Evolutionary conservation across 1,284 basidiomycete genomes (phyloP).

Genomic region (Gymnopus androsaceus): DNA sequence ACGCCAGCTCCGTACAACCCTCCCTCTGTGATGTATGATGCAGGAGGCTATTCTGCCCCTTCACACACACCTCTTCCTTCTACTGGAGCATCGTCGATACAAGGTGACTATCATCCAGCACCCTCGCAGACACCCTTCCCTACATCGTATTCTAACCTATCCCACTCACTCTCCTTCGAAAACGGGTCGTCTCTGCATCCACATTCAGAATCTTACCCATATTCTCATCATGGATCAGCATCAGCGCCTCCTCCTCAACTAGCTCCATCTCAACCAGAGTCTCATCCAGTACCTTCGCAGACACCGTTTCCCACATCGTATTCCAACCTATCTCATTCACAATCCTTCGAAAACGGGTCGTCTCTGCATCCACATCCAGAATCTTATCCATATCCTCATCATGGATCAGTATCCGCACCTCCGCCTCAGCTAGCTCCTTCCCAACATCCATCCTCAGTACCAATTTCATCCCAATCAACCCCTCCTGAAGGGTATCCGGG

Average conservation of each 20-base stretch:
- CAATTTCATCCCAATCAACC: too few species aligned
- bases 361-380: neutral
- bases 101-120: slow-evolving; percentile 21
- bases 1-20: slow-evolving; percentile 10
- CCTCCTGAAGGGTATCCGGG: slow-evolving; percentile 1
- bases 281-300: slow-evolving; percentile 19
- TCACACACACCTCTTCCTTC: slow-evolving; percentile 39
- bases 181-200: neutral
- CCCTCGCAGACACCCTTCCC: slow-evolving; percentile 15
- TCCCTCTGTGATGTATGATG: neutral
- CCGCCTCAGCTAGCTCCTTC: slow-evolving; percentile 8
- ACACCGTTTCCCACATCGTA: slow-evolving; percentile 15
- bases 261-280: slow-evolving; percentile 8
- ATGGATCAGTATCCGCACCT: slow-evolving; percentile 1
- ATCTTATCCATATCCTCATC: slow-evolving; percentile 7
- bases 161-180: slow-evolving; percentile 6
- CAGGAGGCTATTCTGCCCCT: slow-evolving; percentile 24
- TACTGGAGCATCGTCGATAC: slow-evolving; percentile 20
- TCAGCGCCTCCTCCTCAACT: slow-evolving; percentile 5
- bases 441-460: too few species aligned
- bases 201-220: slow-evolving; percentile 1
- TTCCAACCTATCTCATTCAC: neutral
- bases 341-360: slow-evolving; percentile 10
- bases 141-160: slow-evolving; percentile 7
- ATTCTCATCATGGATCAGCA: slow-evolving; percentile 7